Conservation (phyloP, 495 filamentous ascomycete species). For the Aspergillus panamensis region DNA sequence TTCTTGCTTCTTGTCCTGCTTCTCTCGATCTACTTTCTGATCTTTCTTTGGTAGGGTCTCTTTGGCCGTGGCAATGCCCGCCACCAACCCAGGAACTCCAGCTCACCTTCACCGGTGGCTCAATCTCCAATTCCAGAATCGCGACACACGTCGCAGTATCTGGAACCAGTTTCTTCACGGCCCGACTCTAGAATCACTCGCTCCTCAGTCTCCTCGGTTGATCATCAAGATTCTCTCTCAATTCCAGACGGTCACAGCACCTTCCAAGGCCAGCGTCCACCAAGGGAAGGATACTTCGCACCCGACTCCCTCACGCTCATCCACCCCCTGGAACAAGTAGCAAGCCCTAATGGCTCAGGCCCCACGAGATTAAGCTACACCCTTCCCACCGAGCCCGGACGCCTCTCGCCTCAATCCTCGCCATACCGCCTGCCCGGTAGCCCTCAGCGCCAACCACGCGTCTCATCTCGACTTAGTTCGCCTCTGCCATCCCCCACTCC, state of each 20-base stretch:
- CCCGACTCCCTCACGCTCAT: constrained; percentile 19
- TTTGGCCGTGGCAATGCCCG: constrained; percentile 21
- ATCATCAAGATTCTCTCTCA: constrained; percentile 5
- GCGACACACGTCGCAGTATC: neutral
- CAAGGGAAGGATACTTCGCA: constrained; percentile 32
- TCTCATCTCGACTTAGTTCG: constrained; percentile 8
- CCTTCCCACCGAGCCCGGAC: constrained; percentile 4
- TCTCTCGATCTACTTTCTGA: neutral
- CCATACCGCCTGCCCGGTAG: constrained; percentile 3
- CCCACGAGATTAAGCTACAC: constrained; percentile 8
- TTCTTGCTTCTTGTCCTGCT: neutral
- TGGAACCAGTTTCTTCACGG: constrained; percentile 11
- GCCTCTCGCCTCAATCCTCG: constrained; percentile 15
- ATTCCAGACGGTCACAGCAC: constrained; percentile 13
- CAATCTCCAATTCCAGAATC: neutral
- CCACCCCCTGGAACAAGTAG: neutral
- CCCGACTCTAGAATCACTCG: constrained; percentile 9
- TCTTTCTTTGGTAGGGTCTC: constrained; percentile 16
- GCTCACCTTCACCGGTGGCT: neutral
- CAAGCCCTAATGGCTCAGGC: constrained; percentile 3
- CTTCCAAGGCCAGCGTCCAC: constrained; percentile 17
- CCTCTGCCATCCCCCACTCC: constrained; percentile 12
- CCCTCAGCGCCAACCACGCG: constrained; percentile 4
- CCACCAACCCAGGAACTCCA: constrained; percentile 1
- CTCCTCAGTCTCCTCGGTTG: constrained; percentile 14